These are phyloP conservation scores for Fonsecaea nubica DNA, from an alignment of 2,329 filamentous ascomycete species.

Conservation along the genomic window DNA sequence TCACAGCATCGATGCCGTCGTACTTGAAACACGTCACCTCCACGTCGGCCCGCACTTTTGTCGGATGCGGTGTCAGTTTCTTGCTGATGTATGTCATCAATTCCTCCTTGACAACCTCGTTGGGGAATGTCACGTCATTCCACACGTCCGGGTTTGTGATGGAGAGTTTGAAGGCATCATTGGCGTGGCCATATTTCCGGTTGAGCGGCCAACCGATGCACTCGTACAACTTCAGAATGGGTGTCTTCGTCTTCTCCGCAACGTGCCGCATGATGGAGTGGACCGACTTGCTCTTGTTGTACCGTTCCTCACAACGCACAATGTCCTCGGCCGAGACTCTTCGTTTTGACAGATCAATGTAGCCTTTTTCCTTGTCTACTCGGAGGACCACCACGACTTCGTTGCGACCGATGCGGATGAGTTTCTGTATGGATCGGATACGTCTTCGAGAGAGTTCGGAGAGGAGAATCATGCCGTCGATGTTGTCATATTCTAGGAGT, in stretches of 20 bases:
- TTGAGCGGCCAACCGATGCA: constrained; percentile 95
- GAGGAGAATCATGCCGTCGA: constrained; percentile 99
- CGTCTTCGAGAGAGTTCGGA: constrained; percentile 96
- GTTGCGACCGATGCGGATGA: constrained; percentile 96
- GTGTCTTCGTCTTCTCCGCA: constrained; percentile 91
- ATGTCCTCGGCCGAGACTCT: constrained; percentile 98
- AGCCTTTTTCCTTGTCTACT: constrained; percentile 99
- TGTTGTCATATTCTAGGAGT: constrained; percentile 99
- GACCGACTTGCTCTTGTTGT: constrained; percentile 99
- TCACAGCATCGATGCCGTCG: constrained; percentile 98
- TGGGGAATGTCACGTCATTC: constrained; percentile 90
- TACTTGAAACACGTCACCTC: constrained; percentile 96
- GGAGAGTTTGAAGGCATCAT: constrained; percentile 98
- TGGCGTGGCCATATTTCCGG: constrained; percentile 94
- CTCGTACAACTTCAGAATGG: constrained; percentile 95
- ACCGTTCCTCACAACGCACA: constrained; percentile 96
- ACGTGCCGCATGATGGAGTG: constrained; percentile 99
- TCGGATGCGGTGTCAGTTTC: constrained; percentile 95
- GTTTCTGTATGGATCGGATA: constrained; percentile 98
- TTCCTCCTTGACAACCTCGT: constrained; percentile 82
- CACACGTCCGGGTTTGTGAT: constrained; percentile 98
- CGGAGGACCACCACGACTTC: constrained; percentile 98
- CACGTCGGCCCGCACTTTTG: constrained; percentile 96
- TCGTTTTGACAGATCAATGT: constrained; percentile 98
- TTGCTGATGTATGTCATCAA: constrained; percentile 95